Evolutionary conservation across 805 yeast species (phyloP).

Genomic region (Myxozyma vanderwaltii): DNA sequence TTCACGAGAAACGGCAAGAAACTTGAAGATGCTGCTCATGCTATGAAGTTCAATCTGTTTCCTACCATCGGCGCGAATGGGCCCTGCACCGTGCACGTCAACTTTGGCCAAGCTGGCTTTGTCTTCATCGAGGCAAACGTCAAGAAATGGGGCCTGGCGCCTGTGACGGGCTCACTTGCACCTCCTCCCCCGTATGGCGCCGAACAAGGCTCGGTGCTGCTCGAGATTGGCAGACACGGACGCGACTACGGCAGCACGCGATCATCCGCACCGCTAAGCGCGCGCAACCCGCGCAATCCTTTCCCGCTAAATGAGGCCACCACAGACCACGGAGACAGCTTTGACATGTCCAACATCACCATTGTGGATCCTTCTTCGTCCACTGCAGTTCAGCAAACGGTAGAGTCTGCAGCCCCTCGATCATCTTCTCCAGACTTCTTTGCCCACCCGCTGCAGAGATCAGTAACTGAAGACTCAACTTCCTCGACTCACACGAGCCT

Average conservation of each 20-base stretch:
- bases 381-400: background rate
- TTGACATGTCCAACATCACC: constrained; percentile 9
- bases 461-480: background rate
- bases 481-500: background rate
- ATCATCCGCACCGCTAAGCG: constrained; percentile 3
- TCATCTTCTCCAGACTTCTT: constrained; percentile 1
- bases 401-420: background rate
- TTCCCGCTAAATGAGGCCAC: constrained; percentile 16
- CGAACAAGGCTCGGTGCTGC: constrained; percentile 72
- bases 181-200: constrained; percentile 94
- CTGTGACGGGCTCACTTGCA: constrained; percentile 79
- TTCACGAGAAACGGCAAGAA: constrained; percentile 95
- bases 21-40: constrained; percentile 73
- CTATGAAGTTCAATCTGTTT: constrained; percentile 70
- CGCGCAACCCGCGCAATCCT: constrained; percentile 15
- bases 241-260: constrained; percentile 15
- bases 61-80: constrained; percentile 91
- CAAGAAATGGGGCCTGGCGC: constrained; percentile 95
- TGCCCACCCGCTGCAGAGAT: constrained; percentile 6
- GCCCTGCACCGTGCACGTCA: constrained; percentile 80
- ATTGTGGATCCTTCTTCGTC: constrained; percentile 9
- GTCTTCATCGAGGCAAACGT: constrained; percentile 92
- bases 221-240: constrained; percentile 49
- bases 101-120: constrained; percentile 85
- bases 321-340: constrained; percentile 16